Percentiles rank a stretch among this genome's conserved stretches.
These are phyloP conservation scores for Boletus insuetus DNA, from an alignment of 768 basidiomycete species.

Conservation along the genomic window DNA sequence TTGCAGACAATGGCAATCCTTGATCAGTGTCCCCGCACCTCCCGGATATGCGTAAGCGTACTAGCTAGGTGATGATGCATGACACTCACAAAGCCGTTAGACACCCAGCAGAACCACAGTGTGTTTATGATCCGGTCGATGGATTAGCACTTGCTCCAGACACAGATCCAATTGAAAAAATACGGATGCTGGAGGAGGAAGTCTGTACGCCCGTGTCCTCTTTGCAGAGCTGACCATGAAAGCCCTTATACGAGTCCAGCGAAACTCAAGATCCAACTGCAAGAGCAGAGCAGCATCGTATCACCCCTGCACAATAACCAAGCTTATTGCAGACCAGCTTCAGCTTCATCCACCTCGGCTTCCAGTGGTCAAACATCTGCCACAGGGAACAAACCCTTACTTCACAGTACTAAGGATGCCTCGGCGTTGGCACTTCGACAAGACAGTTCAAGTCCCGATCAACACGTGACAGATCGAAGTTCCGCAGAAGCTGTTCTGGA, in stretches of 20 bases:
- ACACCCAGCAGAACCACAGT: slow-evolving; percentile 83
- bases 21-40: slow-evolving; percentile 81
- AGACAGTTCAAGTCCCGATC: slow-evolving; percentile 51
- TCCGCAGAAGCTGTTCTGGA: slow-evolving; percentile 58
- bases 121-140: slow-evolving; percentile 84
- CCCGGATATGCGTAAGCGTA: slow-evolving; percentile 73
- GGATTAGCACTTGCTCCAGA: slow-evolving; percentile 75
- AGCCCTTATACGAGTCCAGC: slow-evolving; percentile 38
- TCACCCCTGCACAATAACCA: slow-evolving; percentile 21
- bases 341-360: slow-evolving; percentile 20
- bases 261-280: slow-evolving; percentile 59
- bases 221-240: not conserved
- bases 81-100: slow-evolving; percentile 35
- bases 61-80: not conserved
- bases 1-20: slow-evolving; percentile 72
- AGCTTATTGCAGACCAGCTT: slow-evolving; percentile 19
- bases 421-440: slow-evolving; percentile 32
- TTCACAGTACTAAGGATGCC: slow-evolving; percentile 1
- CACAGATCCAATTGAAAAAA: slow-evolving; percentile 75
- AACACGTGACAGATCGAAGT: slow-evolving; percentile 36
- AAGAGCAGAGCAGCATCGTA: slow-evolving; percentile 45
- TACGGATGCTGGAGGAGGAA: slow-evolving; percentile 73
- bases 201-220: slow-evolving; percentile 48
- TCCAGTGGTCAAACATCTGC: slow-evolving; percentile 13
- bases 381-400: slow-evolving; percentile 2